A percentile compares a stretch with the other conserved stretches of the same genome.
phyloP scores from a whole-genome alignment of 2,329 filamentous ascomycete genomes.

The Nemania sp. region DNA sequence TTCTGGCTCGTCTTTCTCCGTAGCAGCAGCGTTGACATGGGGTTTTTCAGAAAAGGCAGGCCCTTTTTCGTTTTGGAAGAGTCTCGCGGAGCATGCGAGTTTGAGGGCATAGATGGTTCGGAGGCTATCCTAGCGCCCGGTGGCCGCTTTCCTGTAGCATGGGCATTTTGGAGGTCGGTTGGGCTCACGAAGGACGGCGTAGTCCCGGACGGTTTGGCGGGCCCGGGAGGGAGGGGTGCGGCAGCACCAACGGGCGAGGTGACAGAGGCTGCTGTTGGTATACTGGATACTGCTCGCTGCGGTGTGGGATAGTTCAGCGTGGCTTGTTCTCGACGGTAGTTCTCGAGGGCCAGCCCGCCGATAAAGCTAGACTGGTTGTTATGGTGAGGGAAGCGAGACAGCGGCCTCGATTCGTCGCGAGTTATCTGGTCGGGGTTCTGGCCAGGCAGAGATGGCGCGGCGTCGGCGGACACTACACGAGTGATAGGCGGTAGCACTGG shows the following conservation, averaged over 20 bases:
- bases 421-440: constrained; percentile 12
- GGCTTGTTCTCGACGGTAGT: constrained; percentile 49
- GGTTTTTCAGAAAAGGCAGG: constrained; percentile 61
- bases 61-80: constrained; percentile 55
- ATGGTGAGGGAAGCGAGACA: constrained; percentile 42
- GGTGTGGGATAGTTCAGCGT: constrained; percentile 27
- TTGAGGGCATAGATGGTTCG: constrained; percentile 42
- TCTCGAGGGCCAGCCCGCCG: constrained; percentile 57
- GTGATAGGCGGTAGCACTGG: constrained; percentile 50
- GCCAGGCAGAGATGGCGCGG: constrained; percentile 33
- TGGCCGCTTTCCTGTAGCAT: constrained; percentile 46
- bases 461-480: constrained; percentile 50
- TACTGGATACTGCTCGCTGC: constrained; percentile 26
- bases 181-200: constrained; percentile 54
- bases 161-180: constrained; percentile 50
- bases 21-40: constrained; percentile 61
- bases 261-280: not conserved
- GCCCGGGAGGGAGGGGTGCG: constrained; percentile 37
- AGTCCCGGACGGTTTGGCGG: constrained; percentile 39
- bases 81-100: constrained; percentile 42
- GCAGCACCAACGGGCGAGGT: constrained; percentile 29
- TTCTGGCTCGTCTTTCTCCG: constrained; percentile 59
- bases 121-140: constrained; percentile 45
- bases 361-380: constrained; percentile 53
- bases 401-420: constrained; percentile 35